Conservation (phyloP, 805 yeast genomes). For the Pichia exigua region DNA sequence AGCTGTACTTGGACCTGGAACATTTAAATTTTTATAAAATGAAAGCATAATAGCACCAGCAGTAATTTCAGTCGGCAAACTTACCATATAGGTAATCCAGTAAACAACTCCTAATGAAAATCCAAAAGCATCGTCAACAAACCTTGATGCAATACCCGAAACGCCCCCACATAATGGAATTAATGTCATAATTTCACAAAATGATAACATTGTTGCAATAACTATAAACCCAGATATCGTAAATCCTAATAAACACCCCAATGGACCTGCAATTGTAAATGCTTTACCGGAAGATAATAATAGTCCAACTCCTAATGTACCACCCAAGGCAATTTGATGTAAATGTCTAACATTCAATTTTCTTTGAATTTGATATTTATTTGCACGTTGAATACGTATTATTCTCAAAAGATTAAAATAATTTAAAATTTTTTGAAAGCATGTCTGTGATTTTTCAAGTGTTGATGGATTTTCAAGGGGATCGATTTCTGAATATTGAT, state of each 20-base stretch:
- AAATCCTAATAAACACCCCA: conserved; percentile 67
- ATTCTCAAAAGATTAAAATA: conserved; percentile 9
- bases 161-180: conserved; percentile 77
- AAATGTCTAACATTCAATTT: conserved; percentile 58
- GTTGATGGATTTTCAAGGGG: conserved; percentile 3
- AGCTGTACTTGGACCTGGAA: conserved; percentile 47
- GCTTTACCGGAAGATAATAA: conserved; percentile 67
- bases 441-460: not conserved
- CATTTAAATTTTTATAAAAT: conserved; percentile 50
- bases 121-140: conserved; percentile 73
- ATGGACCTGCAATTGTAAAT: conserved; percentile 65
- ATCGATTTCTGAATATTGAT: conserved; percentile 10
- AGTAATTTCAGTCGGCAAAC: conserved; percentile 72
- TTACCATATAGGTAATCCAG: conserved; percentile 64
- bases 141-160: conserved; percentile 64
- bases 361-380: conserved; percentile 39
- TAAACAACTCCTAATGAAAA: conserved; percentile 68
- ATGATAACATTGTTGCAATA: conserved; percentile 59
- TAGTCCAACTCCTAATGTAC: conserved; percentile 72
- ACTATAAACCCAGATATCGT: conserved; percentile 57
- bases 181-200: conserved; percentile 76
- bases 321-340: conserved; percentile 74
- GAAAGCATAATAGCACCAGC: conserved; percentile 73
- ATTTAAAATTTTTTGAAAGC: not conserved
- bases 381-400: conserved; percentile 11